Conservation (phyloP, 495 filamentous ascomycete genomes). For the Aspergillus wentii region DNA sequence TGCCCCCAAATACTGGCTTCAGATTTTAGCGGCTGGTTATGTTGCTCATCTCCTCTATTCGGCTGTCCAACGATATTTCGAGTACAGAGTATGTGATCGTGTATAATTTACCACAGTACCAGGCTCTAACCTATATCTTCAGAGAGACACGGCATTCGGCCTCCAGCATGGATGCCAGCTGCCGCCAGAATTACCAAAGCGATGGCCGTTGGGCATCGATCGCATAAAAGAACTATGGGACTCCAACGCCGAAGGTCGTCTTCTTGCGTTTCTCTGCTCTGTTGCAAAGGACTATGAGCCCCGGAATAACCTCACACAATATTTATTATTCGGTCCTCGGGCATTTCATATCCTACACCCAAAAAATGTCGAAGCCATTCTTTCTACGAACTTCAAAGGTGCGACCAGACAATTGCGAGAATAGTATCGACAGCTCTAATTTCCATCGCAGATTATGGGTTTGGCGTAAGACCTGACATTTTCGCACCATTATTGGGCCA, state of each 20-base stretch:
- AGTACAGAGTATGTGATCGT: no score
- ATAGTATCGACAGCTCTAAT: no score
- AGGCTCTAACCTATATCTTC: no score
- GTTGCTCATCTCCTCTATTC: no score
- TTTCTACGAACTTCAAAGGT: conserved; percentile 35
- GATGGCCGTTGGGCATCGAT: conserved; percentile 37
- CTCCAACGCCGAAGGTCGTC: conserved; percentile 24
- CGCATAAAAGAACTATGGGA: conserved; percentile 29
- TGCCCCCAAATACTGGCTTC: no score
- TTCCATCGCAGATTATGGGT: conserved; percentile 8
- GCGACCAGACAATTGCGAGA: not conserved
- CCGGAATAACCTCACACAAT: conserved; percentile 22
- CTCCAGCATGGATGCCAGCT: conserved; percentile 24
- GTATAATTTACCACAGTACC: no score
- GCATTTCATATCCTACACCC: conserved; percentile 28
- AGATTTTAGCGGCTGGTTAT: no score
- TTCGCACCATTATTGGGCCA: conserved; percentile 37
- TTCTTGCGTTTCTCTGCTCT: conserved; percentile 28
- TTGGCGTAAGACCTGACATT: conserved; percentile 8
- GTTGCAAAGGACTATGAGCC: conserved; percentile 30
- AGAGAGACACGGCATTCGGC: conserved; percentile 3
- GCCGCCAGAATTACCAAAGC: conserved; percentile 23
- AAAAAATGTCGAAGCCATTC: conserved; percentile 27
- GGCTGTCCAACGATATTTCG: no score
- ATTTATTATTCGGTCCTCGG: conserved; percentile 25